Percentiles rank a stretch among this genome's conserved stretches.
Conservation (phyloP, 768 basidiomycete species). For the Pleurotus cornucopiae region DNA sequence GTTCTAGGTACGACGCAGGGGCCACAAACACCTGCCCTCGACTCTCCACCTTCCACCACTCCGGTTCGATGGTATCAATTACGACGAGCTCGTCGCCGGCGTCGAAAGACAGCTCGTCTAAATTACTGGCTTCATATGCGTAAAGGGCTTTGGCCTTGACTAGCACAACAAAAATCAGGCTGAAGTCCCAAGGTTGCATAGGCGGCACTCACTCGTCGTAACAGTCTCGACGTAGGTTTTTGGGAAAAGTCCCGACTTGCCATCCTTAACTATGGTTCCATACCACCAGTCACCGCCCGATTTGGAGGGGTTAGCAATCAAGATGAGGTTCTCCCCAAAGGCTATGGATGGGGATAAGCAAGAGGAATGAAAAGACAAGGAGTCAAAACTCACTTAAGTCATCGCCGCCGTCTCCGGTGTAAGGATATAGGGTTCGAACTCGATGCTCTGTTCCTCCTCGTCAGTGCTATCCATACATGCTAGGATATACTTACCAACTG, state of each 20-base stretch:
- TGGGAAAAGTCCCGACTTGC: slow-evolving; percentile 85
- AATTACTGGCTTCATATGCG: slow-evolving; percentile 60
- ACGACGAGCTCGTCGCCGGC: slow-evolving; percentile 79
- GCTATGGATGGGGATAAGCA: slow-evolving; percentile 31
- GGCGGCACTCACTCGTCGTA: slow-evolving; percentile 49
- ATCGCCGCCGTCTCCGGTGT: slow-evolving; percentile 81
- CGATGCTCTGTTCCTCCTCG: slow-evolving; percentile 49
- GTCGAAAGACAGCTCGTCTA: slow-evolving; percentile 82
- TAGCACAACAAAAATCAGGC: slow-evolving; percentile 18
- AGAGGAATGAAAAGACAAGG: slow-evolving; percentile 23
- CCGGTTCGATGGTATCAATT: slow-evolving; percentile 77
- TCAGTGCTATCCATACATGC: not conserved
- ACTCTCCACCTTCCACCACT: slow-evolving; percentile 97
- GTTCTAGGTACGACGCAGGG: slow-evolving; percentile 87
- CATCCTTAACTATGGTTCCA: slow-evolving; percentile 61
- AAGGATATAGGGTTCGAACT: slow-evolving; percentile 79
- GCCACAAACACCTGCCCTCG: slow-evolving; percentile 85
- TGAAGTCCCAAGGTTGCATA: not conserved
- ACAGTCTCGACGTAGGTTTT: slow-evolving; percentile 80
- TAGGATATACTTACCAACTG: slow-evolving; percentile 40
- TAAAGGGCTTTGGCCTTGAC: slow-evolving; percentile 79
- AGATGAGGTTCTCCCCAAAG: slow-evolving; percentile 75
- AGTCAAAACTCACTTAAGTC: slow-evolving; percentile 59
- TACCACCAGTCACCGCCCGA: slow-evolving; percentile 92
- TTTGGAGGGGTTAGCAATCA: slow-evolving; percentile 84